A percentile compares a stretch with the other conserved stretches of the same genome.
Evolutionary conservation across 2,329 filamentous ascomycete species (phyloP).

Genomic region (Dactylellina cionopaga): DNA sequence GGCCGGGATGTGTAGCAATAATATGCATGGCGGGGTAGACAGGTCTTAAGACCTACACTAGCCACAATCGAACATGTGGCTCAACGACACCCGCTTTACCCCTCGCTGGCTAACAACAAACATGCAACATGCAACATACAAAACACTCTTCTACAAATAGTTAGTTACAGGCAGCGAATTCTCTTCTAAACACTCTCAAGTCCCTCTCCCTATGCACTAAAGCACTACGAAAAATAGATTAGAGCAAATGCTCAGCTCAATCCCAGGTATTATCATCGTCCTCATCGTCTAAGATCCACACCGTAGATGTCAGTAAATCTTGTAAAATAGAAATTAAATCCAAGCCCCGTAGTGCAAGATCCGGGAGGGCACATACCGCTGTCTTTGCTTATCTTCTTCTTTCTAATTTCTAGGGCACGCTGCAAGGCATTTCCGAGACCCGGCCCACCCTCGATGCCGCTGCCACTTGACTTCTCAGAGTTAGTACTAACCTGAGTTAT

Average conservation of each 20-base stretch:
- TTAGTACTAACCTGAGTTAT: constrained; percentile 66
- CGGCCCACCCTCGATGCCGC: constrained; percentile 1
- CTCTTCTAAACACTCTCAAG: no score
- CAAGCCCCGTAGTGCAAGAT: background rate
- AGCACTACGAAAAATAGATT: no score
- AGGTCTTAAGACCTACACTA: constrained; percentile 51
- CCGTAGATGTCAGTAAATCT: background rate
- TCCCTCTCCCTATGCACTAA: no score
- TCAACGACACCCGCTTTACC: background rate
- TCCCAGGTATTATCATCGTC: constrained; percentile 50
- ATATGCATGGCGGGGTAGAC: constrained; percentile 13
- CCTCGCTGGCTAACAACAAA: background rate
- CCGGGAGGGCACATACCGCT: constrained; percentile 54
- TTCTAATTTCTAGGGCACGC: constrained; percentile 54
- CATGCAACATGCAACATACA: no score
- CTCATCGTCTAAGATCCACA: constrained; percentile 45
- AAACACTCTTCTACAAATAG: no score
- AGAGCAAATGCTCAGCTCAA: no score
- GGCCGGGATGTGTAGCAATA: background rate
- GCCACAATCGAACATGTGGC: constrained; percentile 23
- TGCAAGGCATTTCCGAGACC: constrained; percentile 53
- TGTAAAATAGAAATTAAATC: background rate
- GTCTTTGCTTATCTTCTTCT: constrained; percentile 53
- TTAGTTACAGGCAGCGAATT: no score
- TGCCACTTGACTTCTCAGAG: constrained; percentile 61